A percentile compares a stretch with the other conserved stretches of the same genome.
Conservation (phyloP, 2,329 filamentous ascomycete species). For the Trichoderma oligosporum region DNA sequence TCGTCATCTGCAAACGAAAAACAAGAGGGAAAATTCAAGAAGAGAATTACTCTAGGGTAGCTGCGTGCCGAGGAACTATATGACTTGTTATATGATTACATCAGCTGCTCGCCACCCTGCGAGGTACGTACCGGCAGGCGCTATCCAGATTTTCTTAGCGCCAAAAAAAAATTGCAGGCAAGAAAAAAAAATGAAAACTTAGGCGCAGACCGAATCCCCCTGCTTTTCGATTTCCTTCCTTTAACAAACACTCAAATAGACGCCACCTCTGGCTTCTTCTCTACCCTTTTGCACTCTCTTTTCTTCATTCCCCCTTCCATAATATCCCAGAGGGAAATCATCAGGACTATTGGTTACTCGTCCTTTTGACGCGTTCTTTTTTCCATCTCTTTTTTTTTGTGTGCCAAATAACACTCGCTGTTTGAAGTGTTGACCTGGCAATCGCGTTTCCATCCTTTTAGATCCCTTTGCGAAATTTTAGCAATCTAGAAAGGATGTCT, state of each 20-base stretch:
- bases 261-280: not conserved
- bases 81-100: constrained; percentile 9
- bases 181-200: constrained; percentile 26
- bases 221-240: constrained; percentile 14
- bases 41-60: constrained; percentile 12
- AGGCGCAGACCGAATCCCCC: constrained; percentile 16
- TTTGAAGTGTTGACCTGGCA: constrained; percentile 14
- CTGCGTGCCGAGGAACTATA: no score
- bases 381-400: not conserved
- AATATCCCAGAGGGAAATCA: constrained; percentile 11
- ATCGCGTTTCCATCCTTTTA: constrained; percentile 2
- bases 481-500: constrained; percentile 40
- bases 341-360: not conserved
- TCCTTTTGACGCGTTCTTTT: constrained; percentile 16
- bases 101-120: constrained; percentile 12
- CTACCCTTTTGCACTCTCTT: no score
- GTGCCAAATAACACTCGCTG: not conserved
- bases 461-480: constrained; percentile 15
- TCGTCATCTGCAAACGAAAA: no score
- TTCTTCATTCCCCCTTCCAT: constrained; percentile 27
- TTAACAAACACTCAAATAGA: constrained; percentile 17
- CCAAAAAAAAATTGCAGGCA: constrained; percentile 23
- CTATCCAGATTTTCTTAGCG: constrained; percentile 23
- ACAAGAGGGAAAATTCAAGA: not conserved
- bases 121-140: constrained; percentile 18